Base-by-base conservation (phyloP, 805 yeast genomes). In the Blastobotrys peoriensis region DNA sequence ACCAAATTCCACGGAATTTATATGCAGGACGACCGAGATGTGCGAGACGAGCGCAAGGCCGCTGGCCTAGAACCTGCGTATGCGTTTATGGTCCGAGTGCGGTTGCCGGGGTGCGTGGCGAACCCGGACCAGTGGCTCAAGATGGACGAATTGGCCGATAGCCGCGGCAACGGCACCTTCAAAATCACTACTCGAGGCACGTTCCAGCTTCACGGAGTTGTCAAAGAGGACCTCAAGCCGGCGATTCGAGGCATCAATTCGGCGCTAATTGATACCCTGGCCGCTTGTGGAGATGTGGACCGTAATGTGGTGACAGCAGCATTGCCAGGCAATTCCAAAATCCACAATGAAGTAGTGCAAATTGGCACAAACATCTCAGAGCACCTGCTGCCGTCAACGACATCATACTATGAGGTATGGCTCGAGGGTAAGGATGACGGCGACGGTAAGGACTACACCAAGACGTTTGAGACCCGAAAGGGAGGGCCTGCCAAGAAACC, bases 211-310 rank as follows among this genome's bases (percentile, higher is more conserved):
- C 98, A 91, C 61, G 98, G 98, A 65, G 78, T 91, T 48, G 85
- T 91, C 47, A 91, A 91, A 69, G 87, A 82, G 65, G 76, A 91
- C 60, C 73, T 91, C 65, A 88, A 86, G 65, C 86, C 93, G 6
- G 81, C 95, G 1, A 87, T 91, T 54, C 82, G 95, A 70, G 96
- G 91, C 33, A 88, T 91, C 81, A 91, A 91, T 64, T 71, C 94
- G 15, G 83, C 81, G 4, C 74, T 91, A 57, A 75, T 91, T 83
- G 98, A 93, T 62, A 89, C 97, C 5, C 75, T 91, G 48, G 98
- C 95, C 48, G 98, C 98, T 1, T 91, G 97, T 74, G 98, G 98
- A 73, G 98, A 91, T 70, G 98, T 91, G 36, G 86, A 86, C 70
- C 83, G 98, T 76, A 91, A 91, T 62, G 96, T 91, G 36, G 91